These are phyloP conservation scores for Penicillium parvum DNA, from an alignment of 495 filamentous ascomycete genomes.

Conservation along the genomic window DNA sequence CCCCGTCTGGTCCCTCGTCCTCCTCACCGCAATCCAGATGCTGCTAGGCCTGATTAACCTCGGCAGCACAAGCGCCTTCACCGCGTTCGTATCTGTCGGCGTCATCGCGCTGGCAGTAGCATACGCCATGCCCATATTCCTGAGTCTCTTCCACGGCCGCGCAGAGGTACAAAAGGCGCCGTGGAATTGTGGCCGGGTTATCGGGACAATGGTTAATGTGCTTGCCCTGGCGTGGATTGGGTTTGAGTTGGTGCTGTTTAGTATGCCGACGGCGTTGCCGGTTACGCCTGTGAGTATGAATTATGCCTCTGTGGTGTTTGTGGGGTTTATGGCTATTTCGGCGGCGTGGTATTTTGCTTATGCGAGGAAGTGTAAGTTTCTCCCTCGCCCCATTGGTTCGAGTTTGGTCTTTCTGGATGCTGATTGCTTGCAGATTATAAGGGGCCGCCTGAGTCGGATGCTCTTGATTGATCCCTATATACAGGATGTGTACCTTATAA, in stretches of 20 bases:
- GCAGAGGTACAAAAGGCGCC: slow-evolving; percentile 47
- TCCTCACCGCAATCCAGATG: slow-evolving; percentile 39
- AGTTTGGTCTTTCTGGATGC: slow-evolving; percentile 6
- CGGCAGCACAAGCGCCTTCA: slow-evolving; percentile 56
- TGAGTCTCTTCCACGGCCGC: slow-evolving; percentile 50
- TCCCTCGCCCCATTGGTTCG: neutral
- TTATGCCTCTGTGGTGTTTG: slow-evolving; percentile 61
- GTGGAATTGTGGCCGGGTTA: slow-evolving; percentile 50
- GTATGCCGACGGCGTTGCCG: slow-evolving; percentile 48
- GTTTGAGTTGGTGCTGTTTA: slow-evolving; percentile 57
- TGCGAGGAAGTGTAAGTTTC: slow-evolving; percentile 41
- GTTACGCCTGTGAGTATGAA: slow-evolving; percentile 50
- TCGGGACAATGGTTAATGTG: slow-evolving; percentile 55
- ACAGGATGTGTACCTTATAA: too few relatives aligned
- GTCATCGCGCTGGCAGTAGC: slow-evolving; percentile 56
- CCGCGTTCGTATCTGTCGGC: slow-evolving; percentile 59
- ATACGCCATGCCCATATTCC: slow-evolving; percentile 55
- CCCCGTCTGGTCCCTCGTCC: slow-evolving; percentile 34
- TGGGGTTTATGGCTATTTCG: slow-evolving; percentile 45
- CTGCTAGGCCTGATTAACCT: slow-evolving; percentile 60
- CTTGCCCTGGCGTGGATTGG: slow-evolving; percentile 56
- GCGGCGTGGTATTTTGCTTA: slow-evolving; percentile 43
- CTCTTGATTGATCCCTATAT: slow-evolving; percentile 13
- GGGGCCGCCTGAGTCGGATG: slow-evolving; percentile 44
- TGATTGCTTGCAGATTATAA: slow-evolving; percentile 35